Base-by-base conservation (phyloP, 257 asterid species). In the Cynanchum wilfordii region DNA sequence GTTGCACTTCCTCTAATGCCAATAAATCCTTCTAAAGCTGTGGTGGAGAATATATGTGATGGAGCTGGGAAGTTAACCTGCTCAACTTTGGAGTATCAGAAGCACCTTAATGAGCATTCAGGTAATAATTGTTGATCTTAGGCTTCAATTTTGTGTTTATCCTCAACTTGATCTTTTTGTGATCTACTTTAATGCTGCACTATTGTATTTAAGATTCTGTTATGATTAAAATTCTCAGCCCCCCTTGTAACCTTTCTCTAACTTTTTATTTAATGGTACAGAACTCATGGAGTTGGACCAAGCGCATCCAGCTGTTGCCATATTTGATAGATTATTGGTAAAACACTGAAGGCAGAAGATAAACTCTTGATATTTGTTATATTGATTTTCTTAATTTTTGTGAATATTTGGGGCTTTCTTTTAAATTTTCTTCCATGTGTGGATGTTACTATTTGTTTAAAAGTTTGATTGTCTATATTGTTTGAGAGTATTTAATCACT, bases 281-380 rank as follows among this genome's bases (percentile, higher is more conserved):
- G 81, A 75, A 52, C 84, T 87, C 51, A 49, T 73, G 73, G 84
- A 80, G 76, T 77, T 88, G 88, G 89, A 82, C 47, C 87, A 71
- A 50, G 79, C 81, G 76, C 86, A 81, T 84, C 86, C 86, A 27
- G 85, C 77, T 75, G 85, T 66, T 85, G 80, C 89, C 76, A 84
- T 83, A 87, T 89, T 91, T 81, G 97, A 88, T 74, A 83, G 96
- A 73, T 83, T 91, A 72, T 76, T 94, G 96, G 99, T 94, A 86
- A 87, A 92, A 8, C 10, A 66, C 73, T 68, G 73, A 69, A 65
- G 79, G 25, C 71, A 68, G 51, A 60, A 0, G 68, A 63, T 63
- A 25, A 57, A 55, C 69, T 73, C 27, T 56, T 62, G 67, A 63
- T 2, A 36, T 50, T 72, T 63, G 17, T 47, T 9, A 40, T 71